phyloP scores from a whole-genome alignment of 2,329 filamentous ascomycete genomes.

The Dothideomycetes sp. region DNA sequence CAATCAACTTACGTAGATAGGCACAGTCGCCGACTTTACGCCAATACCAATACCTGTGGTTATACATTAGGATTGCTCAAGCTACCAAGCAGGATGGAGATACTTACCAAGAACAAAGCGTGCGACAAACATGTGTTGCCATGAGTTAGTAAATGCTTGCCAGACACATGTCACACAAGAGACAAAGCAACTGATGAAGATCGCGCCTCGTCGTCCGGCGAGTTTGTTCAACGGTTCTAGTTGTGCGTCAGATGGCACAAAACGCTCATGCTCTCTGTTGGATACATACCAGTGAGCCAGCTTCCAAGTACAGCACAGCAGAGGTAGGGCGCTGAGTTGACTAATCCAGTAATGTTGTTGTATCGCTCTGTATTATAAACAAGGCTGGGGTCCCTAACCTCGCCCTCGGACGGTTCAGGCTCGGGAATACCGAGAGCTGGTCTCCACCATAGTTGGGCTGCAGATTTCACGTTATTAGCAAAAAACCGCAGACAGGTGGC shows the following conservation, averaged over 20 bases:
- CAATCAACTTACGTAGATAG: no score
- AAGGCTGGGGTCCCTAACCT: no score
- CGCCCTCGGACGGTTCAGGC: neutral
- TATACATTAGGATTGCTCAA: neutral
- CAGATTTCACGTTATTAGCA: no score
- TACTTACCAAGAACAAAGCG: slow-evolving; percentile 66
- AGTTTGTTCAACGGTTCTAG: slow-evolving; percentile 58
- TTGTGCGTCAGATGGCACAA: neutral
- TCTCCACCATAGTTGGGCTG: slow-evolving; percentile 24
- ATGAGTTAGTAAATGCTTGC: slow-evolving; percentile 59
- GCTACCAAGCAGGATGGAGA: no score
- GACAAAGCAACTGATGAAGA: slow-evolving; percentile 67
- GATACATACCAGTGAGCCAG: slow-evolving; percentile 41
- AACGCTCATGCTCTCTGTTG: neutral
- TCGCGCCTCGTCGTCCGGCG: slow-evolving; percentile 64
- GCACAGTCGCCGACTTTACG: slow-evolving; percentile 38
- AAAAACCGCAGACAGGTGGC: no score
- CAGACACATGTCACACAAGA: slow-evolving; percentile 50
- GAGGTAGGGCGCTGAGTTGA: slow-evolving; percentile 55
- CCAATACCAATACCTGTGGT: slow-evolving; percentile 26
- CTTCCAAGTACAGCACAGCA: slow-evolving; percentile 61
- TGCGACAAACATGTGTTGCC: slow-evolving; percentile 61
- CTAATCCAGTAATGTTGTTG: neutral
- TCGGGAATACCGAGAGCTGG: slow-evolving; percentile 12
- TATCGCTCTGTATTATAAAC: no score